phyloP scores from a whole-genome alignment of 179 eudicot species.

The Sideroxylon spinosum region DNA sequence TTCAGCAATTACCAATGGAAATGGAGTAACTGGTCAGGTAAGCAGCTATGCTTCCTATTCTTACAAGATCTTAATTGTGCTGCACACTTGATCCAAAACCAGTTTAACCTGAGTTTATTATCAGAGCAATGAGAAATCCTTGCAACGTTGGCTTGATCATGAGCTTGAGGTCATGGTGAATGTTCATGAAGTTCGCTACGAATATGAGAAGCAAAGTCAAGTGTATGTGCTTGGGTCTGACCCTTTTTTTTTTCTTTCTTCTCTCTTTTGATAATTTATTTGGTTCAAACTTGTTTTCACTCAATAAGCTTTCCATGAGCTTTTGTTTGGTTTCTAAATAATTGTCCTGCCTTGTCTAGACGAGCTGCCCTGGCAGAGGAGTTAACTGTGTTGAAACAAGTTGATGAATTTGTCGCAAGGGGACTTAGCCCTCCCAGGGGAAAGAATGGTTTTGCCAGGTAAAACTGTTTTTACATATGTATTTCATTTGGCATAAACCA shows the following conservation, averaged over 20 bases:
- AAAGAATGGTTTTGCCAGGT: slow-evolving; percentile 90
- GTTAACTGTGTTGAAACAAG: slow-evolving; percentile 84
- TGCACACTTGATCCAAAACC: not conserved
- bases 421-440: slow-evolving; percentile 92
- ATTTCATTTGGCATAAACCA: too few species aligned
- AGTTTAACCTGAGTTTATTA: slow-evolving; percentile 9
- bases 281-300: slow-evolving; percentile 9
- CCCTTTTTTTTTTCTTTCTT: not conserved
- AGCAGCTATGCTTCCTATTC: slow-evolving; percentile 2
- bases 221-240: slow-evolving; percentile 48
- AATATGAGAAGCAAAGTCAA: slow-evolving; percentile 92
- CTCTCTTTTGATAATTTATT: not conserved
- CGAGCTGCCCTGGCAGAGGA: slow-evolving; percentile 98
- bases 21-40: slow-evolving; percentile 65
- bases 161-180: slow-evolving; percentile 93
- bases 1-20: slow-evolving; percentile 57
- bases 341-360: slow-evolving; percentile 38
- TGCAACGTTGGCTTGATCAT: slow-evolving; percentile 94
- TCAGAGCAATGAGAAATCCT: slow-evolving; percentile 76
- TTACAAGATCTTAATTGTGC: not conserved
- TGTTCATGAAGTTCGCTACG: slow-evolving; percentile 90
- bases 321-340: slow-evolving; percentile 9
- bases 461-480: not conserved
- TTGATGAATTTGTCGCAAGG: slow-evolving; percentile 80
- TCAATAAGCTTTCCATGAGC: not conserved